phyloP scores from a whole-genome alignment of 2,329 filamentous ascomycete species.

The Fusarium goolgardi region DNA sequence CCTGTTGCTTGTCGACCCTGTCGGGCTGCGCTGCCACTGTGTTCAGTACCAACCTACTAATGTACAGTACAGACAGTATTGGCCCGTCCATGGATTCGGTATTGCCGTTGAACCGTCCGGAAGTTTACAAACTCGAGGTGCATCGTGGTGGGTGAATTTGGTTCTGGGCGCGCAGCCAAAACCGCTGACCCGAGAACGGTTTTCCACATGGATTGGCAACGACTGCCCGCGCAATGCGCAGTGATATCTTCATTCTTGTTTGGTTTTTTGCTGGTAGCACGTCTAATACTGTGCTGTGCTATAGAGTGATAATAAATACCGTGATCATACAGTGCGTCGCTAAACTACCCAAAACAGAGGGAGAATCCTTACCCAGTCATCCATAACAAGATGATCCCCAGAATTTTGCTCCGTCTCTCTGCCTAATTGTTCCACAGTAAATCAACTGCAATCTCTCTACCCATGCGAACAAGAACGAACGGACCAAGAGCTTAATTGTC shows the following conservation, averaged over 20 bases:
- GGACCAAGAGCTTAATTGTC: slow-evolving; percentile 28
- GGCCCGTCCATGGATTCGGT: background rate
- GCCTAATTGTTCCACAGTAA: slow-evolving; percentile 11
- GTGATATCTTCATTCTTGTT: background rate
- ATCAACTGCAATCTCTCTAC: slow-evolving; percentile 16
- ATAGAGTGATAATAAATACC: background rate
- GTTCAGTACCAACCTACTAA: background rate
- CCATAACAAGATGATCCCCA: slow-evolving; percentile 8
- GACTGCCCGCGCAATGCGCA: background rate
- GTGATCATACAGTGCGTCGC: slow-evolving; percentile 31
- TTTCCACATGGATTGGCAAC: background rate
- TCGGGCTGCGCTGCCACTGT: background rate
- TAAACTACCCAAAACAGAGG: background rate
- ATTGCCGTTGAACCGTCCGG: slow-evolving; percentile 25
- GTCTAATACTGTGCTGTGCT: background rate
- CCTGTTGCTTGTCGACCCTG: slow-evolving; percentile 4
- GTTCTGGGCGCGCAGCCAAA: slow-evolving; percentile 9
- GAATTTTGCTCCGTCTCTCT: slow-evolving; percentile 16
- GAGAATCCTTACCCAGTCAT: background rate
- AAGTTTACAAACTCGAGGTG: slow-evolving; percentile 6
- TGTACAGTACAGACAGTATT: background rate
- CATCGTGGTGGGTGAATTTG: background rate
- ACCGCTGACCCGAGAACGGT: slow-evolving; percentile 12
- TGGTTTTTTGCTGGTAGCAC: background rate
- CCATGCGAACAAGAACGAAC: slow-evolving; percentile 11